Conservation (phyloP, 1,284 basidiomycete genomes). For the Fomitiporia mediterranea region DNA sequence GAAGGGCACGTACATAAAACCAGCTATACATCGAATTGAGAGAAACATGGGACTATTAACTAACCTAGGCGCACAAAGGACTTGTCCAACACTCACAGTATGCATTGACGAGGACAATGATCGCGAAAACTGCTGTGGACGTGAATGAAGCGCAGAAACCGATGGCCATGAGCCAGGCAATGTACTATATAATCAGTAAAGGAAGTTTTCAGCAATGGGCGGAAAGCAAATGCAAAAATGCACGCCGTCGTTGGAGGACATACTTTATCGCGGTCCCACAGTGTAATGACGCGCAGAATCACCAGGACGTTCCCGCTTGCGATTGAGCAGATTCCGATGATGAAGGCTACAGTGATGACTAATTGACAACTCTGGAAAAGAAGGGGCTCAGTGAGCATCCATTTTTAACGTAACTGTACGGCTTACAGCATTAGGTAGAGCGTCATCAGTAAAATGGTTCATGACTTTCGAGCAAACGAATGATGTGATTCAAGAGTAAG, state of each 20-base stretch:
- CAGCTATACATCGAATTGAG: no score
- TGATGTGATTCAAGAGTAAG: background rate
- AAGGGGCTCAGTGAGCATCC: background rate
- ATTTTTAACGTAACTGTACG: background rate
- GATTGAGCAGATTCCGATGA: constrained; percentile 13
- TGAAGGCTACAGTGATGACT: constrained; percentile 4
- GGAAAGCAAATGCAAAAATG: background rate
- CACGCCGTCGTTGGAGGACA: background rate
- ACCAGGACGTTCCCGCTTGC: constrained; percentile 13
- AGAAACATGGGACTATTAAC: no score
- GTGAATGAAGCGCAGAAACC: constrained; percentile 11
- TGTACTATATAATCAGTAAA: background rate
- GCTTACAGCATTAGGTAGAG: background rate
- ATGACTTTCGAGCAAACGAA: background rate
- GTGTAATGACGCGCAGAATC: constrained; percentile 19
- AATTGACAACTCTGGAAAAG: constrained; percentile 1
- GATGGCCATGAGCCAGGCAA: background rate
- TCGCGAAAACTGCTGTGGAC: constrained; percentile 12
- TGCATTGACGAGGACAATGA: background rate
- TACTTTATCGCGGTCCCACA: constrained; percentile 20
- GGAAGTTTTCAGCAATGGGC: background rate
- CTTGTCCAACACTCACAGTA: constrained; percentile 11
- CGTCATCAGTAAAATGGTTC: constrained; percentile 1
- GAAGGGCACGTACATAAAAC: background rate
- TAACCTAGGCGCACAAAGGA: no score